Evolutionary conservation across 176 grass and related monocot species (phyloP).

Genomic region (Musa itinerans): DNA sequence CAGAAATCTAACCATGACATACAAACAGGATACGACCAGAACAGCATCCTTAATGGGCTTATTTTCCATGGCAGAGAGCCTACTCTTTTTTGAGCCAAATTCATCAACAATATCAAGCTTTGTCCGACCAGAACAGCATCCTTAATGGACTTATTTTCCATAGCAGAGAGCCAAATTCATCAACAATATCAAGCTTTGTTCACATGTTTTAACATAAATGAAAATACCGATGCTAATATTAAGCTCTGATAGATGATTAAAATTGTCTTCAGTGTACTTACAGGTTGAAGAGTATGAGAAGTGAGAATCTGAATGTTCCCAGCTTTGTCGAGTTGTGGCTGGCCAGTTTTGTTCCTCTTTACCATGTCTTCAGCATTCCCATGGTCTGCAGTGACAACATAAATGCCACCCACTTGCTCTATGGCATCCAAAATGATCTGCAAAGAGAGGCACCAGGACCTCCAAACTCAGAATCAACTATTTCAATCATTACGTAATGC

Average conservation of each 20-base stretch:
- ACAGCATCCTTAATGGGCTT: too few species aligned
- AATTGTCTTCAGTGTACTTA: constrained; percentile 23
- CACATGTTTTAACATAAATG: neutral
- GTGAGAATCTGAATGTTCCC: constrained; percentile 91
- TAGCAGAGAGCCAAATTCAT: too few species aligned
- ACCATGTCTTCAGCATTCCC: constrained; percentile 99
- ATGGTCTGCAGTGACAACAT: constrained; percentile 92
- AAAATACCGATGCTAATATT: neutral
- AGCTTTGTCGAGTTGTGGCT: constrained; percentile 50
- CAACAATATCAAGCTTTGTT: neutral
- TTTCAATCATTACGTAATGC: neutral
- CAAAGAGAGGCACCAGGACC: neutral
- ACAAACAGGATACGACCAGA: too few species aligned
- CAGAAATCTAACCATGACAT: too few species aligned
- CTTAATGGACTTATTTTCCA: too few species aligned
- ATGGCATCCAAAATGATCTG: constrained; percentile 92
- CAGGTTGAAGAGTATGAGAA: constrained; percentile 90
- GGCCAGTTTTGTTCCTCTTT: constrained; percentile 82
- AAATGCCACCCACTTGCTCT: constrained; percentile 85
- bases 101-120: too few species aligned
- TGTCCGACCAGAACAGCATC: neutral
- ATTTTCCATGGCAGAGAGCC: too few species aligned
- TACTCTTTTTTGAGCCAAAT: too few species aligned
- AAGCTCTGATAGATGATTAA: neutral
- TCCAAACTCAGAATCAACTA: neutral